Evolutionary conservation across 495 filamentous ascomycete species (phyloP).

Genomic region (Immersiella caudata): DNA sequence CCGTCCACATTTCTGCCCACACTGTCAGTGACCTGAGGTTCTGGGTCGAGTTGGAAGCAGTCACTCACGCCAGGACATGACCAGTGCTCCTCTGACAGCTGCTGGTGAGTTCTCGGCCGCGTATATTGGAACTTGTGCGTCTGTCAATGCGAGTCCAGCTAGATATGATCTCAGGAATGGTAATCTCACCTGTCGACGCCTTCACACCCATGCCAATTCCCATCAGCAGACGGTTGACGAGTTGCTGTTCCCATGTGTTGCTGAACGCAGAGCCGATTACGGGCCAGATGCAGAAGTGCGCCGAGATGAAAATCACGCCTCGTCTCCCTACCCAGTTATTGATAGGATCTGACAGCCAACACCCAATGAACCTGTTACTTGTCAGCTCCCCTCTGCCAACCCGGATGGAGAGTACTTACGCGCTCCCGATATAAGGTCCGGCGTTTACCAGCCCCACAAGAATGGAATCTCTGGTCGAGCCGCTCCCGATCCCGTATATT

Average conservation of each 20-base stretch:
- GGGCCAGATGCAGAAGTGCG: slow-evolving; percentile 63
- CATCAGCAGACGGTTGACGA: slow-evolving; percentile 64
- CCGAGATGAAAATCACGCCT: slow-evolving; percentile 66
- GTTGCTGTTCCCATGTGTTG: slow-evolving; percentile 64
- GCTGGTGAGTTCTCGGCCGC: slow-evolving; percentile 78
- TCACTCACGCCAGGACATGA: slow-evolving; percentile 72
- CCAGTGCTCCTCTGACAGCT: slow-evolving; percentile 72
- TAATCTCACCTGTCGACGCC: slow-evolving; percentile 43
- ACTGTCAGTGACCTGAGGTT: neutral
- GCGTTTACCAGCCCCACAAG: slow-evolving; percentile 56
- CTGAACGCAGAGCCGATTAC: slow-evolving; percentile 68
- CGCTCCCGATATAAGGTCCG: slow-evolving; percentile 55
- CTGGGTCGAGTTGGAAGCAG: neutral
- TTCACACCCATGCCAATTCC: slow-evolving; percentile 74
- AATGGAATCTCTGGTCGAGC: slow-evolving; percentile 53
- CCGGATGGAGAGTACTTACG: slow-evolving; percentile 13
- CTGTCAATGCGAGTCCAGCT: slow-evolving; percentile 27
- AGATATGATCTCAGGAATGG: neutral
- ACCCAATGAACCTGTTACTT: slow-evolving; percentile 49
- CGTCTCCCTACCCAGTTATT: slow-evolving; percentile 68
- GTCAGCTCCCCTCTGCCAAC: neutral
- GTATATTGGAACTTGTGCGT: slow-evolving; percentile 63
- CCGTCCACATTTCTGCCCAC: slow-evolving; percentile 69
- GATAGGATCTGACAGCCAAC: slow-evolving; percentile 73
- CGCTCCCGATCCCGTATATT: slow-evolving; percentile 45